Evolutionary conservation across 345 rosid genomes (phyloP), one percentile per base, ranked within the genome.

Genomic region (Rhizophora apiculata): DNA sequence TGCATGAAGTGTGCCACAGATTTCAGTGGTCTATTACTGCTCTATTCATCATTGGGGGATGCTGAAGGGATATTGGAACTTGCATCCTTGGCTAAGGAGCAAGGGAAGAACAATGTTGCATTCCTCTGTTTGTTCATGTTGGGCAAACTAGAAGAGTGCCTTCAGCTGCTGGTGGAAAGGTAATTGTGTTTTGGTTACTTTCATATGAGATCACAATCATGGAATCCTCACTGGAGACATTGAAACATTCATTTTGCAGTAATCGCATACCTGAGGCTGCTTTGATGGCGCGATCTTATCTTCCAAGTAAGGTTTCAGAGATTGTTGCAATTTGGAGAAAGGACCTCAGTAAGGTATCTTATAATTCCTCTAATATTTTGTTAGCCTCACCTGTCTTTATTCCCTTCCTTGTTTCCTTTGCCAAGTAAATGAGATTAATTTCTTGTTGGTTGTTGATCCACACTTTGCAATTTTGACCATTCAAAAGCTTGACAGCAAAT

Each of bases 251-350:
- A 64, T 69, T 60, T 71, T 81, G 76, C 83, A 96, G 99, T 75
- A 92, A 92, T 78, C 97, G 99, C 82, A 89, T 92, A 84, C 99
- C 99, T 16, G 99, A 96, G 84, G 99, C 99, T 84, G 98, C 99
- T 78, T 80, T 92, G 77, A 90, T 96, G 97, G 99, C 98, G 36
- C 82, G 99, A 67, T 92, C 99, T 64, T 96, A 92, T 80, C 94
- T 96, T 77, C 99, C 98, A 62, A 92, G 98, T 88, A 96, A 92
- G 82, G 99, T 90, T 76, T 87, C 99, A 24, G 97, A 92, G 82
- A 92, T 96, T 72, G 90, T 90, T 53, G 88, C 92, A 68, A 85
- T 89, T 68, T 96, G 99, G 99, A 96, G 97, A 80, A 96, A 96
- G 77, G 97, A 96, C 77, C 94, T 92, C 53, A 81, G 82, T 81